Evolutionary conservation across 192 early-diverging fungal species (phyloP).

Genomic region (Linnemannia zychae): DNA sequence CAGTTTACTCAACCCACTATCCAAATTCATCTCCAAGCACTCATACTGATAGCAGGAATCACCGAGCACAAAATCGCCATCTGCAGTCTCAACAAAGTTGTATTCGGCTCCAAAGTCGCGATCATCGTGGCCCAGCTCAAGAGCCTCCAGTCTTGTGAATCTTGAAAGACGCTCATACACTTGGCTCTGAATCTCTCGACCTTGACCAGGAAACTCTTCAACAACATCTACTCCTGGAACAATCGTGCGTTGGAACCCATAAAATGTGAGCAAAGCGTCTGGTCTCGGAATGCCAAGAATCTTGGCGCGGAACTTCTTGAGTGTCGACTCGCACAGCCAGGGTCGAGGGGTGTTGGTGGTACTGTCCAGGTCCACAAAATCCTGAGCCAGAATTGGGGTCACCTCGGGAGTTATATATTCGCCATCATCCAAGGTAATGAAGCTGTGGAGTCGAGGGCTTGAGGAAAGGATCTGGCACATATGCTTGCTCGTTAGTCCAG

Average conservation of each 20-base stretch:
- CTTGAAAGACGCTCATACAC: slow-evolving; percentile 19
- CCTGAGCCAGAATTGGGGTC: neutral
- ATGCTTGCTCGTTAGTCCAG: neutral
- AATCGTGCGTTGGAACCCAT: neutral
- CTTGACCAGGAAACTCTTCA: neutral
- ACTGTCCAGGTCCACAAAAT: slow-evolving; percentile 10
- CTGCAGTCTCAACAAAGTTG: too few relatives aligned
- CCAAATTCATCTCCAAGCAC: slow-evolving; percentile 17
- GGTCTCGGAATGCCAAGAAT: slow-evolving; percentile 7
- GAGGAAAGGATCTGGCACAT: neutral
- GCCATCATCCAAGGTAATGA: neutral
- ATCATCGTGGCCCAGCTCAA: neutral
- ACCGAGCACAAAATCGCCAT: too few relatives aligned
- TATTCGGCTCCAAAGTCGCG: neutral
- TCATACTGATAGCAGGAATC: neutral
- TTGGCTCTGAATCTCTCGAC: neutral
- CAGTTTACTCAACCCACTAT: slow-evolving; percentile 1
- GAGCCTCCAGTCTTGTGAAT: neutral
- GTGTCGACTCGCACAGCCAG: slow-evolving; percentile 8
- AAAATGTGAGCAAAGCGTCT: neutral
- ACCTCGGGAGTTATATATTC: neutral
- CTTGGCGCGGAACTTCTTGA: slow-evolving; percentile 6
- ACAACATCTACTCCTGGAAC: neutral
- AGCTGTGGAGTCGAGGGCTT: neutral
- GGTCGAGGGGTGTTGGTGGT: neutral